A percentile compares a stretch with the other conserved stretches of the same genome.
These are phyloP conservation scores for Diaporthe citriasiana DNA, from an alignment of 2,329 filamentous ascomycete species.

Conservation along the genomic window DNA sequence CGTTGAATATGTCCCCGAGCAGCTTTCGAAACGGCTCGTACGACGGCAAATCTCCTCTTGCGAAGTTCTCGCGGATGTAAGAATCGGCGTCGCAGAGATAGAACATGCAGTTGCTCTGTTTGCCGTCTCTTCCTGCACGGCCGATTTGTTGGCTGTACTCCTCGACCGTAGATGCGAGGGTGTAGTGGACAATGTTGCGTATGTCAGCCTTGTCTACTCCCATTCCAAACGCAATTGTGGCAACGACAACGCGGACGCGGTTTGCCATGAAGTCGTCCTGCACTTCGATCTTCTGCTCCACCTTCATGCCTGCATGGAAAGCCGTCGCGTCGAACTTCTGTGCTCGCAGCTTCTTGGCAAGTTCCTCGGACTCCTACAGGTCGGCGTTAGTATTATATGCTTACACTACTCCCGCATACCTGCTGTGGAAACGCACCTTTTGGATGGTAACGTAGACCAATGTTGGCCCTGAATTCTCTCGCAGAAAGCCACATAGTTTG, in stretches of 20 bases:
- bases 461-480: slow-evolving; percentile 65
- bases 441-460: slow-evolving; percentile 74
- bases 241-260: slow-evolving; percentile 61
- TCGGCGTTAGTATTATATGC: neutral
- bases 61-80: slow-evolving; percentile 71
- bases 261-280: slow-evolving; percentile 67
- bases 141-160: slow-evolving; percentile 72
- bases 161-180: slow-evolving; percentile 65
- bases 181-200: slow-evolving; percentile 67
- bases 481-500: slow-evolving; percentile 63
- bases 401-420: too few relatives aligned
- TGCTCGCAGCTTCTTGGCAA: slow-evolving; percentile 55
- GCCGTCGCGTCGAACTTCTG: slow-evolving; percentile 58
- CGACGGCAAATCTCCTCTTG: slow-evolving; percentile 71
- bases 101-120: slow-evolving; percentile 68
- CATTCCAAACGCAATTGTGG: slow-evolving; percentile 73
- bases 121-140: slow-evolving; percentile 67
- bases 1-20: slow-evolving; percentile 65
- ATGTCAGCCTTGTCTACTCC: slow-evolving; percentile 71
- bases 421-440: slow-evolving; percentile 49
- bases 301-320: slow-evolving; percentile 66
- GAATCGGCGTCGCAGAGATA: slow-evolving; percentile 71
- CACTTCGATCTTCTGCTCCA: slow-evolving; percentile 58
- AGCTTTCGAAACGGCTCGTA: slow-evolving; percentile 61
- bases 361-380: slow-evolving; percentile 57